Percentiles rank a stretch among this genome's conserved stretches.
phyloP scores from a whole-genome alignment of 2,329 filamentous ascomycete species.

The Trichoderma sp. region DNA sequence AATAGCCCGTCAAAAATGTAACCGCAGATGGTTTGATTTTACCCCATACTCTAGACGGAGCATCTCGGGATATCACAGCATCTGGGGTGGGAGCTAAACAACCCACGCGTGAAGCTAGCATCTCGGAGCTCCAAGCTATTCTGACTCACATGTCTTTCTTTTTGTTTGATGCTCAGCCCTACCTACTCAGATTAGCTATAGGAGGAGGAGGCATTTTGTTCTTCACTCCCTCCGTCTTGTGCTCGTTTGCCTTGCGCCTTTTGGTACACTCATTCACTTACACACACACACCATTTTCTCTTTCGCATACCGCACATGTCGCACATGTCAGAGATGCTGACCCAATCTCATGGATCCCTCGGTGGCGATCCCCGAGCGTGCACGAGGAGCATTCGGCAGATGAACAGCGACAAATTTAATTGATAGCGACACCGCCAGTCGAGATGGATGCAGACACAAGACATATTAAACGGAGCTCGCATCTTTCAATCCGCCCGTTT shows the following conservation, averaged over 20 bases:
- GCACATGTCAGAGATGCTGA: slow-evolving; percentile 17
- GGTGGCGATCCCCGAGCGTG: background rate
- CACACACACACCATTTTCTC: background rate
- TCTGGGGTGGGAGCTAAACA: background rate
- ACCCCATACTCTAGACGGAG: background rate
- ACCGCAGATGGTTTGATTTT: background rate
- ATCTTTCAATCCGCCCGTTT: background rate
- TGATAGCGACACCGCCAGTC: slow-evolving; percentile 17
- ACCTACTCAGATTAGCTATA: background rate
- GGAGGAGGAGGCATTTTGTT: background rate
- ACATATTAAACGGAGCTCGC: background rate
- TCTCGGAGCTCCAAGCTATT: background rate
- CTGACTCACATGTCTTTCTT: background rate
- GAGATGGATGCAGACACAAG: background rate
- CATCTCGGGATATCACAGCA: background rate
- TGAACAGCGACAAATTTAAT: background rate
- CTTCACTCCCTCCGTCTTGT: background rate
- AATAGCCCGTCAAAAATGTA: background rate
- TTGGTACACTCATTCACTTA: background rate
- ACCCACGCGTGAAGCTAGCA: background rate
- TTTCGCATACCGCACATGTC: background rate
- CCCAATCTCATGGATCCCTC: slow-evolving; percentile 4
- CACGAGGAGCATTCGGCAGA: background rate
- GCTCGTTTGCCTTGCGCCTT: background rate
- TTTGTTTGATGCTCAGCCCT: background rate